Percentiles rank a stretch among this genome's conserved stretches.
These are phyloP conservation scores for Sphagnum fallax DNA, from an alignment of 228 moss, liverwort and hornwort species.

Conservation along the genomic window DNA sequence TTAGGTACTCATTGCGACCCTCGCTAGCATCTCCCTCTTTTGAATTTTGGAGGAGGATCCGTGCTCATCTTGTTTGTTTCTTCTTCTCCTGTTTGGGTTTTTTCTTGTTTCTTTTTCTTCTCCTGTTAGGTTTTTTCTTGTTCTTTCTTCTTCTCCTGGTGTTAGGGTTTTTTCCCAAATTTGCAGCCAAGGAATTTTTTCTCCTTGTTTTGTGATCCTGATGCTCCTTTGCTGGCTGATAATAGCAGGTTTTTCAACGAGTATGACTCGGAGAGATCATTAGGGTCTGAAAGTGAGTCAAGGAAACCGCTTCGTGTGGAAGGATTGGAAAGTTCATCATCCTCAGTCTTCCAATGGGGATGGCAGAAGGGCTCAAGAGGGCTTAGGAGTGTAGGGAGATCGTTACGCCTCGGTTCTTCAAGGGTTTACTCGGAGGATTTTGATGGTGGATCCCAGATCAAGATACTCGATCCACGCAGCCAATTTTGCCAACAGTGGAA, in stretches of 20 bases:
- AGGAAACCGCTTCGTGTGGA: not conserved
- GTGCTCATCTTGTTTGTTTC: no score
- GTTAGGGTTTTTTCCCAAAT: no score
- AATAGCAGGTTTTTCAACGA: slow-evolving; percentile 10
- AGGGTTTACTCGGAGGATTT: slow-evolving; percentile 19
- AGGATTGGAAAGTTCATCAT: slow-evolving; percentile 18
- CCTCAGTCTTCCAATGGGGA: slow-evolving; percentile 17
- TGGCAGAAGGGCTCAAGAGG: slow-evolving; percentile 31
- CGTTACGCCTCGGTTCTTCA: slow-evolving; percentile 14
- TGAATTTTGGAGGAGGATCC: no score
- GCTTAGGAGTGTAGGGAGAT: slow-evolving; percentile 31
- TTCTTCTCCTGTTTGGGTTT: not conserved
- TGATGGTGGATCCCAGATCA: slow-evolving; percentile 10
- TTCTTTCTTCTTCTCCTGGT: no score
- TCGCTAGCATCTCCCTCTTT: not conserved
- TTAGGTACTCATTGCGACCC: slow-evolving; percentile 21
- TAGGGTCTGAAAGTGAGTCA: not conserved
- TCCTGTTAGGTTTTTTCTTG: not conserved
- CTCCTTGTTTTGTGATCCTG: no score
- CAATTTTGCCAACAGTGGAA: slow-evolving; percentile 25
- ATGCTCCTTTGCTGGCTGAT: no score
- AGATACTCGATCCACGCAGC: slow-evolving; percentile 40
- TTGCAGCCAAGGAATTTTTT: no score
- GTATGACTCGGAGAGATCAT: not conserved
- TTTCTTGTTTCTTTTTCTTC: not conserved